Conservation (phyloP, 129 eudicot genomes). For the Heracleum sosnowskyi region DNA sequence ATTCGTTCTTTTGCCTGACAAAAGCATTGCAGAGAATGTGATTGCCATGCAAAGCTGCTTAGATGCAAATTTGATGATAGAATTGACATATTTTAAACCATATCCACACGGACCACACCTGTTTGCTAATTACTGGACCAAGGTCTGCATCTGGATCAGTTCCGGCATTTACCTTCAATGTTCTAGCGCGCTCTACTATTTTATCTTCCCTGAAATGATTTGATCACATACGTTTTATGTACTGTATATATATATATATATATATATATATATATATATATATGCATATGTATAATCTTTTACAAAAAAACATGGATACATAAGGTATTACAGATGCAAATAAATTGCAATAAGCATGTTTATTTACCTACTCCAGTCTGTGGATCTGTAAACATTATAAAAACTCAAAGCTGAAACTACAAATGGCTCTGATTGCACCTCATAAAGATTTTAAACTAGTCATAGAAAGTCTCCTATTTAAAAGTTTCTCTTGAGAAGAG, state of each 20-base stretch:
- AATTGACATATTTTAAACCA: conserved; percentile 4
- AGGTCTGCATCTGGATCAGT: conserved; percentile 93
- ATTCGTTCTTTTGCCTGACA: conserved; percentile 83
- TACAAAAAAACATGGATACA: not conserved
- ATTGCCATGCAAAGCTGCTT: not conserved
- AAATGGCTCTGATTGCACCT: not conserved
- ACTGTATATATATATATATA: not conserved
- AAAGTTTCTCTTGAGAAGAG: not conserved
- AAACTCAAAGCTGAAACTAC: not conserved
- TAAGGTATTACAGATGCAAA: not conserved
- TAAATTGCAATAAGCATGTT: not conserved
- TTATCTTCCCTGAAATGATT: conserved; percentile 61
- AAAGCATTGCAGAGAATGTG: conserved; percentile 10
- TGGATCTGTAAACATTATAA: not conserved
- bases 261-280: too few relatives aligned
- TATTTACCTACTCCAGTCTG: not conserved
- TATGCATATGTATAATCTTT: not conserved
- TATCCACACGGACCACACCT: conserved; percentile 56
- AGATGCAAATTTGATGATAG: not conserved
- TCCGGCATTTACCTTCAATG: conserved; percentile 84
- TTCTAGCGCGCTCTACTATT: conserved; percentile 74
- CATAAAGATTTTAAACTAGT: not conserved
- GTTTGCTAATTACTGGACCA: conserved; percentile 97
- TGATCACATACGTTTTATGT: not conserved
- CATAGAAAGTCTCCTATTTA: not conserved